Evolutionary conservation across 202 grass and related monocot genomes (phyloP).

Genomic region (Panicum virgatum): DNA sequence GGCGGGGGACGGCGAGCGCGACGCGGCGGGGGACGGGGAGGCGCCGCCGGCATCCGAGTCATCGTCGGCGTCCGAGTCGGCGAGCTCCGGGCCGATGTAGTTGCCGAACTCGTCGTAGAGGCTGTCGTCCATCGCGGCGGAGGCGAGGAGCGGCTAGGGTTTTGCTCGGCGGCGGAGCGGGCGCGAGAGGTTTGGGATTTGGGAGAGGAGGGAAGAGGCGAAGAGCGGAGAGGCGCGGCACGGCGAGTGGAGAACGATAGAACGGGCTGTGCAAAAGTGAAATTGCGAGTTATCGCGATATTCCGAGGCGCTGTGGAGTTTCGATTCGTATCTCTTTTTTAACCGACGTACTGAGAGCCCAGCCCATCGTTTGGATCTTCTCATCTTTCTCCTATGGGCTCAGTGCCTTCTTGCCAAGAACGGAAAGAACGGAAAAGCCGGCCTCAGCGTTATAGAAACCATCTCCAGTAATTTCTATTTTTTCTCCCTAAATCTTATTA

Average conservation of each 20-base stretch:
- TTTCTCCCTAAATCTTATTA: too few relatives aligned
- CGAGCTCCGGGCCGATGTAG: constrained; percentile 94
- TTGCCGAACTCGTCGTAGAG: constrained; percentile 99
- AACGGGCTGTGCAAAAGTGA: background rate
- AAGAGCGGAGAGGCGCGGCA: background rate
- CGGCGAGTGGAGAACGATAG: background rate
- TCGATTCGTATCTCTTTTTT: background rate
- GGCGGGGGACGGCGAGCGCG: constrained; percentile 52
- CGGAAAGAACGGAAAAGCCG: too few relatives aligned
- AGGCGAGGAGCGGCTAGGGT: constrained; percentile 33
- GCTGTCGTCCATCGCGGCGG: constrained; percentile 82
- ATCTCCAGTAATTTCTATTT: too few relatives aligned
- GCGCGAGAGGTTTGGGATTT: constrained; percentile 32
- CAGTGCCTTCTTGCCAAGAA: too few relatives aligned
- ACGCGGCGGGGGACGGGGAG: constrained; percentile 52
- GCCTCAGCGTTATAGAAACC: too few relatives aligned
- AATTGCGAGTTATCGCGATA: constrained; percentile 15
- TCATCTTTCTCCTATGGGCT: too few relatives aligned
- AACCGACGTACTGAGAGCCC: background rate
- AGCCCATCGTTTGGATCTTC: background rate
- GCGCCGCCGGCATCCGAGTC: constrained; percentile 53
- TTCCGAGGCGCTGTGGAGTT: background rate
- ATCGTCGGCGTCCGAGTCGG: constrained; percentile 69
- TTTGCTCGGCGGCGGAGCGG: constrained; percentile 35
- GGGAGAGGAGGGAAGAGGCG: background rate